Base-by-base conservation (phyloP, 148 eudicot species). In the Chenopodium quinoa region DNA sequence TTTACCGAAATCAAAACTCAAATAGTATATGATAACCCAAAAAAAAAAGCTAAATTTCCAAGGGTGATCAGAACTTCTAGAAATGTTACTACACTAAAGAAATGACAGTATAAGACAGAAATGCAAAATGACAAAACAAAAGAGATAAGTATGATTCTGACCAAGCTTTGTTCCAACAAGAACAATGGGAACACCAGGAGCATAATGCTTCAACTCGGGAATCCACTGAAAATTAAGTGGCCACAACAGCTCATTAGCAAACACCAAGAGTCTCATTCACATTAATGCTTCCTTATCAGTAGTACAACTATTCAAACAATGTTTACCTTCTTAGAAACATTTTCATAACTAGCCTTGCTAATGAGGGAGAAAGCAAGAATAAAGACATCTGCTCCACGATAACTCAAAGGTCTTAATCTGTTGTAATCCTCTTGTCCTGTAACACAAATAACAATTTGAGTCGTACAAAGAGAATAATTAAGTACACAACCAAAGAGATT, bases 361-460 rank as follows among this genome's bases (percentile, higher is more conserved):
- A 94, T 94, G 70, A 94, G 93, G 81, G 93, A 94, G 83, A 94
- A 94, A 72, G 98, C 98, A 76, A 94, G 90, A 85, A 94, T 94
- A 84, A 94, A 94, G 74, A 94, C 98, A 87, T 94, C 98, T 75
- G 98, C 98, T 77, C 97, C 98, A 86, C 98, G 98, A 77, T 94
- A 94, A 93, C 98, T 94, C 90, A 94, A 84, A 68, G 98, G 98
- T 88, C 98, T 90, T 88, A 95, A 90, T 92, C 98, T 93, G 82
- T 95, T 95, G 86, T 95, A 95, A 86, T 95, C 98, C 88, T 95
- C 98, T 89, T 95, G 98, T 83, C 97, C 98, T 95, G 93, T 89
- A 83, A 58, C 64, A 48, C 73, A 84, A 69, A 75, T 86, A 58
- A 80, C 54, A 77, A 56, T 80, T 5, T 17, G 48, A 71, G 20